Evolutionary conservation across 345 rosid species (phyloP), one percentile per base, ranked within the genome.

Genomic region (Syzygium oleosum): DNA sequence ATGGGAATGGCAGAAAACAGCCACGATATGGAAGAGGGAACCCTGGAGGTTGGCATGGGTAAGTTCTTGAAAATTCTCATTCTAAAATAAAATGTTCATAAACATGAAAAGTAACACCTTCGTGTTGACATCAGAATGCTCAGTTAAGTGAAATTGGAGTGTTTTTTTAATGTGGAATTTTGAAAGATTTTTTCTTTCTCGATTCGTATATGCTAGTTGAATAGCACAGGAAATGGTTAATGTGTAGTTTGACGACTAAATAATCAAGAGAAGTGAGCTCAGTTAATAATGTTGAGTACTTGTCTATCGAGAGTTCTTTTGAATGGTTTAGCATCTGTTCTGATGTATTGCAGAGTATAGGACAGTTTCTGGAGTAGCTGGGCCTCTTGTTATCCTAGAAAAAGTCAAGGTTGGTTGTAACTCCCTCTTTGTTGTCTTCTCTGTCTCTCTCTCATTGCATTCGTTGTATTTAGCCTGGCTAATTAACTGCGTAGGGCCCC

Each of bases 331-430:
- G 27, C 77, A 52, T 23, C 78, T 12, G 31, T 87, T 80, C 78
- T 29, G 41, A 21, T 52, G 3, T 52, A 12, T 90, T 89, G 90
- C 94, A 97, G 99, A 97, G 90, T 97, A 97, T 29, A 95, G 99
- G 92, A 97, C 99, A 80, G 99, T 97, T 87, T 95, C 98, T 51
- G 99, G 99, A 83, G 99, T 97, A 90, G 99, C 99, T 25, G 99
- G 99, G 83, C 99, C 99, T 88, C 93, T 97, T 84, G 98, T 97
- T 85, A 97, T 97, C 87, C 98, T 97, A 43, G 98, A 97, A 1
- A 97, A 97, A 93, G 99, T 97, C 85, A 97, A 97, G 99, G 99
- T 95, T 85, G n/a, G 83, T 87, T 25, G 51, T 68, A 46, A 25
- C 7, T 73, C 52, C 84, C 12, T 80, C 31, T 49, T 17, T 34